A percentile compares a stretch with the other conserved stretches of the same genome.
phyloP scores from a whole-genome alignment of 176 grass and related monocot species.

The Ampelocalamus luodianensis region DNA sequence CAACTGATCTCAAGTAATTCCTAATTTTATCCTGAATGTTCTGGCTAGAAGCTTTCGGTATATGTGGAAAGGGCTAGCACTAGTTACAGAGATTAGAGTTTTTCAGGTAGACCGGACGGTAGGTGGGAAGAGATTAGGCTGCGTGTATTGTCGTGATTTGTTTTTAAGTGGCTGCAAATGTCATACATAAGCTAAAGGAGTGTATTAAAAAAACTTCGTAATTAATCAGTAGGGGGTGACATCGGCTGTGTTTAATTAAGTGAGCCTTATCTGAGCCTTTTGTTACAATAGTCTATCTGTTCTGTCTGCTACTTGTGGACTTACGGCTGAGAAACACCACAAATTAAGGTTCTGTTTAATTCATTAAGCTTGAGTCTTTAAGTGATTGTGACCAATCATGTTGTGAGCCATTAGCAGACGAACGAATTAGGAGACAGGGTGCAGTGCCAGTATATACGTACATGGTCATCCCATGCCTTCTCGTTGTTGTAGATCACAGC shows the following conservation, averaged over 20 bases:
- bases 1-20: neutral
- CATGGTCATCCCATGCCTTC: constrained; percentile 91
- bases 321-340: neutral
- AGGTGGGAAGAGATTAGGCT: too few species aligned
- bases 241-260: constrained; percentile 39
- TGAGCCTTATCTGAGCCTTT: constrained; percentile 39
- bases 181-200: neutral
- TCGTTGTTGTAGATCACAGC: constrained; percentile 91
- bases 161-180: neutral
- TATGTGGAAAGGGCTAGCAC: neutral
- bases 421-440: neutral
- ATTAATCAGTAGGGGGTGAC: constrained; percentile 27
- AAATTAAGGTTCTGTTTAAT: neutral
- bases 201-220: neutral
- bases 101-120: too few species aligned
- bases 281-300: neutral
- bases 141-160: too few species aligned
- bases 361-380: neutral
- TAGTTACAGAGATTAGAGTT: neutral
- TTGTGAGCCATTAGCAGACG: neutral
- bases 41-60: neutral
- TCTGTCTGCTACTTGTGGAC: constrained; percentile 10
- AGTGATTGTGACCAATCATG: neutral
- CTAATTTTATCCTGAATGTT: neutral
- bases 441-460: constrained; percentile 44